Percentiles rank a stretch among this genome's conserved stretches.
Conservation (phyloP, 2,329 filamentous ascomycete species). For the Aspergillus udagawae region DNA sequence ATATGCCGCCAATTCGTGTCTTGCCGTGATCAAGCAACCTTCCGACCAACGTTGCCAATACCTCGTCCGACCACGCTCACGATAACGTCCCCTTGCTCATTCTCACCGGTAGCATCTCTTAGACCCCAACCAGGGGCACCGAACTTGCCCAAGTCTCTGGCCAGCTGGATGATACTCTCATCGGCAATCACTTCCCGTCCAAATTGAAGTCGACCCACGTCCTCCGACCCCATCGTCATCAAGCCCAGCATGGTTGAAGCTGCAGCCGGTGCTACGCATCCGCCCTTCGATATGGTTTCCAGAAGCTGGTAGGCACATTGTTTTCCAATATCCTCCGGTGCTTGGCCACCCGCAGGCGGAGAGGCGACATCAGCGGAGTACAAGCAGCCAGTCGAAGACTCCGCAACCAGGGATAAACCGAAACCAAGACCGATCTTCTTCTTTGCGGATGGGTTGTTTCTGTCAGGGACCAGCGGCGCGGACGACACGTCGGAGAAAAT, state of each 20-base stretch:
- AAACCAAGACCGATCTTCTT: slow-evolving; percentile 79
- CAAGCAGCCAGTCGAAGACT: slow-evolving; percentile 79
- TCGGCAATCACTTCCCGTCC: slow-evolving; percentile 77
- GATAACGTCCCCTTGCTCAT: slow-evolving; percentile 65
- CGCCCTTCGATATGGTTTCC: slow-evolving; percentile 75
- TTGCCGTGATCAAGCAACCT: slow-evolving; percentile 59
- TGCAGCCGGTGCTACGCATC: slow-evolving; percentile 71
- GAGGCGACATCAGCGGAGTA: slow-evolving; percentile 80
- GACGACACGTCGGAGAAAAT: slow-evolving; percentile 68
- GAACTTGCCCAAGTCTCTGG: slow-evolving; percentile 81
- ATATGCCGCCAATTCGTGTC: slow-evolving; percentile 1
- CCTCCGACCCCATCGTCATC: slow-evolving; percentile 98
- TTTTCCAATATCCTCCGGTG: slow-evolving; percentile 87
- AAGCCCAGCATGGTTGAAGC: slow-evolving; percentile 73
- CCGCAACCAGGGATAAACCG: slow-evolving; percentile 83
- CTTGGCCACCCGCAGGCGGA: slow-evolving; percentile 72
- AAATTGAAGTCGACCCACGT: slow-evolving; percentile 81
- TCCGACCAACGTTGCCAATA: slow-evolving; percentile 91
- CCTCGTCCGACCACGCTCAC: slow-evolving; percentile 89
- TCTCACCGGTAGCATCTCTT: slow-evolving; percentile 66
- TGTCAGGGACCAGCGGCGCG: slow-evolving; percentile 64
- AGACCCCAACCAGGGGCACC: slow-evolving; percentile 89
- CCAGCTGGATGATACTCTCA: slow-evolving; percentile 74
- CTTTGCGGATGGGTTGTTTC: slow-evolving; percentile 53
- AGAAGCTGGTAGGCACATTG: slow-evolving; percentile 85